Evolutionary conservation across 2,329 filamentous ascomycete species (phyloP), one percentile per base, ranked within the genome.

Genomic region (Coniochaeta hoffmannii): DNA sequence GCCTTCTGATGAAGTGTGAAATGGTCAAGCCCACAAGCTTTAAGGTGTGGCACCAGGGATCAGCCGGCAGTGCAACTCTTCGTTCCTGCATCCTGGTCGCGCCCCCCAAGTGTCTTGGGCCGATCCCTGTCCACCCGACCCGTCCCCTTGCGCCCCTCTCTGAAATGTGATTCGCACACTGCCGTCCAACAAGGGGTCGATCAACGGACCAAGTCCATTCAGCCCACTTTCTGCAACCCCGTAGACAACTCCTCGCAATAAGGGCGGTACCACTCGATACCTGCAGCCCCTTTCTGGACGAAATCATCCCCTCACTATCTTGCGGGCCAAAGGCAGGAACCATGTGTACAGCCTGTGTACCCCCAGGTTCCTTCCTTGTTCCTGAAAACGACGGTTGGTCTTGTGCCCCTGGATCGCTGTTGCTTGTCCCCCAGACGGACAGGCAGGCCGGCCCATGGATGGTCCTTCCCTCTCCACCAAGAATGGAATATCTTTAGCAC

Each of bases 21-120:
- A n/a, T 26, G 24, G 41, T n/a, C 30, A 28, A 46, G 11, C 41
- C 38, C 41, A 46, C 41, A 24, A 15, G 10, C 26, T 46, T 51
- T 34, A 51, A 51, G 49, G 49, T 51, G 49, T 51, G 49, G 49
- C 49, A 51, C 10, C 49, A 51, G 49, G 49, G 49, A 34, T 51
- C 49, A 31, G 14, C 28, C 31, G 28, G 28, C 49, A 51, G 31
- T 46, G 41, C 49, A 15, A 31, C 31, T 51, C 49, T 31, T 51
- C 28, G 49, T 51, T 51, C 49, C 49, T 51, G 49, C 49, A 51
- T 51, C 49, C 49, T 26, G 28, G 31, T 31, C 31, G 14, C n/a
- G 26, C 49, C 31, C 49, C 49, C n/a, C 32, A 31, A 22, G 14
- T 51, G 49, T 19, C 49, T 32, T 19, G n/a, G n/a, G 49, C 49